Evolutionary conservation across 352 stramenopile genomes (phyloP), one percentile per base, ranked within the genome.

Genomic region (Paralagenidium karlingii): DNA sequence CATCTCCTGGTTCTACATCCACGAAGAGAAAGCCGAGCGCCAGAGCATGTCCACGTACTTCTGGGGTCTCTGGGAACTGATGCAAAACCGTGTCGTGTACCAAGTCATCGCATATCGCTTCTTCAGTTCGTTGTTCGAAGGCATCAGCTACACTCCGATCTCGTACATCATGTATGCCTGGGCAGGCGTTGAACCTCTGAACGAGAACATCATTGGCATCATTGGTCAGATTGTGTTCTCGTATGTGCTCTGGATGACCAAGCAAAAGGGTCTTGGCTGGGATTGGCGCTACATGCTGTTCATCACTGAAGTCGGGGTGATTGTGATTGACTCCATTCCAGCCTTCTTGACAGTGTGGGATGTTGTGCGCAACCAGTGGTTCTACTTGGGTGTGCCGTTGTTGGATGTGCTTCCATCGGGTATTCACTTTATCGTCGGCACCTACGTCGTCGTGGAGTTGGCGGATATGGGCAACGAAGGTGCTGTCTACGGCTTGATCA

Each of bases 81-180:
- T 88, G 22, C 59, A 86, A 53, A 58, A 78, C 29, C 65, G 69
- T 37, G 71, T 67, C 8, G 73, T 87, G 43, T 83, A 65, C 60
- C 63, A 82, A 47, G 45, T 82, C 20, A 70, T 81, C 41, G 55
- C 61, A 11, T 83, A 77, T 51, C 60, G 76, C 38, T 78, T 80
- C 27, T 58, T 78, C 45, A 73, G 80, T 27, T 66, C 62, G 30
- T 73, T 86, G 49, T 64, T 84, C 30, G 64, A 50, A 43, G 63
- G 51, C 36, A 59, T 80, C 38, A 58, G 57, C 28, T 71, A 57
- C 31, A 69, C 79, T 34, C 68, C 66, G 1, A 60, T 55, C 15
- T 62, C 69, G 33, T 58, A 57, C 37, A 63, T 64, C 3, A 59
- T 79, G 19, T 59, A 78, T 39, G 68, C 68, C 45, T 84, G 65